phyloP scores from a whole-genome alignment of 2,329 filamentous ascomycete species.

The Verticillium longisporum region DNA sequence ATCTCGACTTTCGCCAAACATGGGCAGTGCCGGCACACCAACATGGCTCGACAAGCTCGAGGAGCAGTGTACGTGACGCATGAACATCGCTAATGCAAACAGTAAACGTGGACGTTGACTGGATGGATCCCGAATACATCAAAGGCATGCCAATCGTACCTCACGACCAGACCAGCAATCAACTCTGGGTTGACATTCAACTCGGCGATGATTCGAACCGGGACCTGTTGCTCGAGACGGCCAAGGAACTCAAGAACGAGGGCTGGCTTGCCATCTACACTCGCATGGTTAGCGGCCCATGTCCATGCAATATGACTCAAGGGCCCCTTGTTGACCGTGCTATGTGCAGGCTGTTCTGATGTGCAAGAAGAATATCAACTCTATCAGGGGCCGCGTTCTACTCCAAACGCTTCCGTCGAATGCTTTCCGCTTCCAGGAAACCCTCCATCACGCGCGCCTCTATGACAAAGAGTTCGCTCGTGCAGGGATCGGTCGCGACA shows the following conservation, averaged over 20 bases:
- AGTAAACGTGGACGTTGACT: slow-evolving; percentile 46
- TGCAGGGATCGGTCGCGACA: slow-evolving; percentile 34
- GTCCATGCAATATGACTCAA: background rate
- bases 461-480: slow-evolving; percentile 39
- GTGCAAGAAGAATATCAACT: slow-evolving; percentile 37
- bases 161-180: slow-evolving; percentile 44
- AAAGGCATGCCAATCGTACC: slow-evolving; percentile 34
- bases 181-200: slow-evolving; percentile 39
- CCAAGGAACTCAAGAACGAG: slow-evolving; percentile 34
- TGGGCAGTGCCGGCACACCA: slow-evolving; percentile 21
- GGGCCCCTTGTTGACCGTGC: background rate
- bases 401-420: slow-evolving; percentile 39
- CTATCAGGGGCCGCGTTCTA: slow-evolving; percentile 39
- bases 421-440: slow-evolving; percentile 35
- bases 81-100: background rate
- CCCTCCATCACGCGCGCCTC: slow-evolving; percentile 36
- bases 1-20: slow-evolving; percentile 8
- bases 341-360: slow-evolving; percentile 31
- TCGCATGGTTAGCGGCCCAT: slow-evolving; percentile 24
- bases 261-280: slow-evolving; percentile 42
- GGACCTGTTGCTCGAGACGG: slow-evolving; percentile 31
- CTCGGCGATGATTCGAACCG: slow-evolving; percentile 35
- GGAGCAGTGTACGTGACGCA: slow-evolving; percentile 25
- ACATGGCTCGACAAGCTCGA: slow-evolving; percentile 37
- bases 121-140: slow-evolving; percentile 43